These are phyloP conservation scores for Protomyces arabidopsidicola DNA, from an alignment of 1,139 yeast species.

Conservation along the genomic window DNA sequence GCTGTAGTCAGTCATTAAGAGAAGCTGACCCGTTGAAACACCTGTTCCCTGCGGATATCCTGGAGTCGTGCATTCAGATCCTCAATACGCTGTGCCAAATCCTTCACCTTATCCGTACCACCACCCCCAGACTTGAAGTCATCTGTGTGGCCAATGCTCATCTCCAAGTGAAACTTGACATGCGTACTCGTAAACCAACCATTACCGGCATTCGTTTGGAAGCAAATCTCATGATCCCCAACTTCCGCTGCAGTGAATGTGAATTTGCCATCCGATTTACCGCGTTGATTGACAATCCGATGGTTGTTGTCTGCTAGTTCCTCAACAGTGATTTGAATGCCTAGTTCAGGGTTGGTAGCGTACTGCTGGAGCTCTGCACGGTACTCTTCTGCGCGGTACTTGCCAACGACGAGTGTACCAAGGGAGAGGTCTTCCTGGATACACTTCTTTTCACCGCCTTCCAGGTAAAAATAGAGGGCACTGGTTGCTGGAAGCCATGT, in stretches of 20 bases:
- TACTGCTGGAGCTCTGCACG: conserved; percentile 16
- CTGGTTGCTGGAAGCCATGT: conserved; percentile 13
- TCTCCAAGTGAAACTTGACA: conserved; percentile 43
- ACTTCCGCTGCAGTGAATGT: conserved; percentile 64
- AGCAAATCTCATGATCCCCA: conserved; percentile 70
- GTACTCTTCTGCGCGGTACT: conserved; percentile 55
- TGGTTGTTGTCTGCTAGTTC: conserved; percentile 65
- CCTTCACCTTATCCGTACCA: conserved; percentile 46
- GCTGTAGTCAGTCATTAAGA: neutral
- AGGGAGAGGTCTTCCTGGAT: conserved; percentile 60
- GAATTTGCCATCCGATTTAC: conserved; percentile 57
- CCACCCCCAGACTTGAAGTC: conserved; percentile 47
- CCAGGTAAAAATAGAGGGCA: conserved; percentile 50
- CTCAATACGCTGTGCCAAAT: conserved; percentile 51
- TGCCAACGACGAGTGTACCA: conserved; percentile 57
- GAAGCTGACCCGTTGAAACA: conserved; percentile 47
- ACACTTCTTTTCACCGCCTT: conserved; percentile 58
- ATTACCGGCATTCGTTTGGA: conserved; percentile 52
- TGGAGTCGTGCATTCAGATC: conserved; percentile 52
- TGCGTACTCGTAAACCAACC: conserved; percentile 49
- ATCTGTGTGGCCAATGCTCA: conserved; percentile 52
- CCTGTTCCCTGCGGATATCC: conserved; percentile 61
- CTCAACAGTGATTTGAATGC: conserved; percentile 52
- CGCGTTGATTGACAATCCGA: conserved; percentile 62
- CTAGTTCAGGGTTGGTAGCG: conserved; percentile 11